Conservation (phyloP, 805 yeast genomes). For the Danielozyma ontarioensis region DNA sequence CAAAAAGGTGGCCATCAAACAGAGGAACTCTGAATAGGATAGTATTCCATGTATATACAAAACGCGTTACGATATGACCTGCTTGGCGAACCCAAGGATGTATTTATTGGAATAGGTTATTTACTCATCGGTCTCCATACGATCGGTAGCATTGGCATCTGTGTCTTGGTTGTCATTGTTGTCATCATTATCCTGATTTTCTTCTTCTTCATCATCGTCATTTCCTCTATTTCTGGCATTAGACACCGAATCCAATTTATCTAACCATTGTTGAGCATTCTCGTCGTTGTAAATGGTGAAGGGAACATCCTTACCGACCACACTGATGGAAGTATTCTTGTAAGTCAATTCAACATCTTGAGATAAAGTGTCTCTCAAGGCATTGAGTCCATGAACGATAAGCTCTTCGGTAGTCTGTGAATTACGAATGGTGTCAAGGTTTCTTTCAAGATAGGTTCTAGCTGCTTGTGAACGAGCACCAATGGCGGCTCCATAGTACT, state of each 20-base stretch:
- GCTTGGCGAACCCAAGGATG: no score
- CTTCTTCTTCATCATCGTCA: constrained; percentile 25
- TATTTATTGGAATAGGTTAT: neutral
- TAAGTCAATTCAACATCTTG: constrained; percentile 88
- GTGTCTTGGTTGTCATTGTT: constrained; percentile 10
- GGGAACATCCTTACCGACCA: constrained; percentile 77
- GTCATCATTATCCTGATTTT: constrained; percentile 14
- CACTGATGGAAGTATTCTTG: constrained; percentile 83
- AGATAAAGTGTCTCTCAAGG: constrained; percentile 87
- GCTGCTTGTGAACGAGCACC: constrained; percentile 99
- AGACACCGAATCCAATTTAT: constrained; percentile 61
- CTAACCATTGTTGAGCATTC: constrained; percentile 78
- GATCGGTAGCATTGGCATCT: constrained; percentile 17
- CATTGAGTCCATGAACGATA: constrained; percentile 79
- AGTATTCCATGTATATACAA: no score
- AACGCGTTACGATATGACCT: no score
- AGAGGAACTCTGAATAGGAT: constrained; percentile 13
- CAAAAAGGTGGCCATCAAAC: constrained; percentile 34
- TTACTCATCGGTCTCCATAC: constrained; percentile 38
- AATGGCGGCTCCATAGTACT: constrained; percentile 89
- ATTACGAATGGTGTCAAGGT: constrained; percentile 60
- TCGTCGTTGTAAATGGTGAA: constrained; percentile 85
- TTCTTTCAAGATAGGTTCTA: constrained; percentile 89
- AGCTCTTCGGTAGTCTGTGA: constrained; percentile 63
- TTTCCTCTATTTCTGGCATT: constrained; percentile 49